Percentiles rank a stretch among this genome's conserved stretches.
These are phyloP conservation scores for Tympanopsis confertula DNA, from an alignment of 2,329 filamentous ascomycete species.

Conservation along the genomic window DNA sequence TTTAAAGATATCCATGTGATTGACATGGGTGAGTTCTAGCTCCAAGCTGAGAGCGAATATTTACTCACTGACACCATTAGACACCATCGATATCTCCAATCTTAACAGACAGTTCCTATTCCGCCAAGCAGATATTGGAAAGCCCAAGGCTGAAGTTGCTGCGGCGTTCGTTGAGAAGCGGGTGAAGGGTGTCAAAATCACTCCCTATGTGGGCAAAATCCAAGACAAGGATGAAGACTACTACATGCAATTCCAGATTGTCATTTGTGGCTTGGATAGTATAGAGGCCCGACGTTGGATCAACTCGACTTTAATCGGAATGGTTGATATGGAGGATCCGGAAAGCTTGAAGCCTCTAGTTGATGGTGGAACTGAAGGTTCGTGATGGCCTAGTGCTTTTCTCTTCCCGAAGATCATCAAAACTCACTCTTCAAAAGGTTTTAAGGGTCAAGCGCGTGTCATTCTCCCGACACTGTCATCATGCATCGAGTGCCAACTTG, in stretches of 20 bases:
- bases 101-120: conserved; percentile 97
- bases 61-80: not conserved
- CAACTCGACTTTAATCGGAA: conserved; percentile 80
- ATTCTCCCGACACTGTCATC: conserved; percentile 86
- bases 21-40: conserved; percentile 57
- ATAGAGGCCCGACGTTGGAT: conserved; percentile 98
- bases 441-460: conserved; percentile 92
- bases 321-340: conserved; percentile 73
- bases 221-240: conserved; percentile 95
- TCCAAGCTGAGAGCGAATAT: too few species aligned
- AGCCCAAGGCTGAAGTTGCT: conserved; percentile 85
- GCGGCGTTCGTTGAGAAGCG: conserved; percentile 82
- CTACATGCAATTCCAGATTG: conserved; percentile 90
- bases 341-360: conserved; percentile 88
- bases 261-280: conserved; percentile 90
- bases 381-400: conserved; percentile 2
- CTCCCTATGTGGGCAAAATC: conserved; percentile 84
- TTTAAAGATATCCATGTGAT: conserved; percentile 98
- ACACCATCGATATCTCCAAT: conserved; percentile 97
- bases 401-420: too few species aligned
- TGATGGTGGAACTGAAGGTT: conserved; percentile 87
- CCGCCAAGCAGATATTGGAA: conserved; percentile 80
- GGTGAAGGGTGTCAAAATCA: conserved; percentile 84
- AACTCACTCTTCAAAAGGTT: conserved; percentile 38
- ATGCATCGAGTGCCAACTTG: conserved; percentile 95